Conservation (phyloP, 1,139 yeast genomes). For the Candida tropicalis region DNA sequence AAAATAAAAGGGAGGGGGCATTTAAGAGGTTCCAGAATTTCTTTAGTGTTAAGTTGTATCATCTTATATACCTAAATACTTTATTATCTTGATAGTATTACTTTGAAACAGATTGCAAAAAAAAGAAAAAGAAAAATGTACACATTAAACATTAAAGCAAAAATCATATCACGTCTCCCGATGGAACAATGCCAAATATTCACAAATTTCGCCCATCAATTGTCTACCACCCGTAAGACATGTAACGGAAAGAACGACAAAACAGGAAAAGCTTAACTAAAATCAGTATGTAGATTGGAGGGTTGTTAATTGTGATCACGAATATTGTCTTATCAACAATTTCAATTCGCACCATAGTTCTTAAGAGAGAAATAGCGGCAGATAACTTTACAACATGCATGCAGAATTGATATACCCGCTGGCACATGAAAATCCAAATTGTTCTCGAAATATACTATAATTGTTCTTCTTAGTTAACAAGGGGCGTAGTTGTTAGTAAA, state of each 20-base stretch:
- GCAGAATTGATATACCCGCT: neutral
- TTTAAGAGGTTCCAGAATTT: too few relatives aligned
- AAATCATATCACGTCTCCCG: too few relatives aligned
- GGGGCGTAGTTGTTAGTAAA: too few relatives aligned
- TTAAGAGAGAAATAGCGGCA: neutral
- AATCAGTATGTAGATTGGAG: neutral
- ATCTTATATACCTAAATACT: too few relatives aligned
- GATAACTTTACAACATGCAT: slow-evolving; percentile 2
- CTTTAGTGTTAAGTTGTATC: too few relatives aligned
- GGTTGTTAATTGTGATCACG: neutral
- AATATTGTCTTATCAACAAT: neutral
- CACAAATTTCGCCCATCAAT: slow-evolving; percentile 3
- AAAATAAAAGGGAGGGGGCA: too few relatives aligned
- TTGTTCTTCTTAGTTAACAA: neutral
- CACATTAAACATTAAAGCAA: neutral
- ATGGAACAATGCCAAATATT: too few relatives aligned
- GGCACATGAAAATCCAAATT: neutral
- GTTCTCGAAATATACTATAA: neutral
- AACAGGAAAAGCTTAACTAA: neutral
- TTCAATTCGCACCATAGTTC: neutral
- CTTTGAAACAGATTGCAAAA: neutral
- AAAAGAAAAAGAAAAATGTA: neutral
- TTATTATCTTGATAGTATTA: too few relatives aligned
- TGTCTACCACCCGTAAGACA: neutral
- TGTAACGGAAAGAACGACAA: neutral